phyloP scores from a whole-genome alignment of 2,329 filamentous ascomycete species.

The Mariannaea elegans region DNA sequence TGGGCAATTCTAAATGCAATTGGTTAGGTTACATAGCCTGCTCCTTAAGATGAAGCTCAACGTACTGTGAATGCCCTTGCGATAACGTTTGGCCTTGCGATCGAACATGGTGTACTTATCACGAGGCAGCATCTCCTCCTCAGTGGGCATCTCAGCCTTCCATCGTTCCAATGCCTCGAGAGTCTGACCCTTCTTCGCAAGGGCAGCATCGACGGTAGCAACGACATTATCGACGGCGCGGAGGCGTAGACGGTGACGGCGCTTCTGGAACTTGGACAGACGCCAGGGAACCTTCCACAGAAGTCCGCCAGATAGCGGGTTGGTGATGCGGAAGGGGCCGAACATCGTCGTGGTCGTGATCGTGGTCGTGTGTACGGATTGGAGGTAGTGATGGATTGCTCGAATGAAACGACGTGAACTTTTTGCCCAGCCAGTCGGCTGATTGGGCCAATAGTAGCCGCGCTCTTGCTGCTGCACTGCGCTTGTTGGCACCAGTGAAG shows the following conservation, averaged over 20 bases:
- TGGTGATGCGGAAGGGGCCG: conserved; percentile 82
- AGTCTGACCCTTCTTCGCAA: conserved; percentile 76
- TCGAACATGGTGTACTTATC: conserved; percentile 99
- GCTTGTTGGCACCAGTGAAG: conserved; percentile 22
- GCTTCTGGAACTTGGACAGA: conserved; percentile 90
- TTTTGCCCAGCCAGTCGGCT: conserved; percentile 28
- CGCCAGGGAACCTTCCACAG: conserved; percentile 99
- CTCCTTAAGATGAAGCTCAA: conserved; percentile 36
- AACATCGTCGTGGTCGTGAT: conserved; percentile 69
- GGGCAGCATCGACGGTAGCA: conserved; percentile 79
- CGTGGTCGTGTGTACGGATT: conserved; percentile 14
- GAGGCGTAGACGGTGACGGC: conserved; percentile 83
- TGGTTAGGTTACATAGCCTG: conserved; percentile 31
- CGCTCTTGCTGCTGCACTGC: conserved; percentile 19
- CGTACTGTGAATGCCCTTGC: conserved; percentile 98
- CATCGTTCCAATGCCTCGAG: conserved; percentile 85
- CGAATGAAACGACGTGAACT: conserved; percentile 34
- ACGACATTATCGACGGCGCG: conserved; percentile 89
- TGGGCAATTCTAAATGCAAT: conserved; percentile 70
- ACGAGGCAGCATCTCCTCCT: conserved; percentile 92
- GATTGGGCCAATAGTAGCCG: conserved; percentile 25
- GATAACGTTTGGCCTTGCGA: conserved; percentile 92
- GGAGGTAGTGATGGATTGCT: conserved; percentile 21
- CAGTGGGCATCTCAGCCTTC: conserved; percentile 95
- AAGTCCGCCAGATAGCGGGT: conserved; percentile 79